These are phyloP conservation scores for Moniliophthora roreri DNA, from an alignment of 1,284 basidiomycete species.

Conservation along the genomic window DNA sequence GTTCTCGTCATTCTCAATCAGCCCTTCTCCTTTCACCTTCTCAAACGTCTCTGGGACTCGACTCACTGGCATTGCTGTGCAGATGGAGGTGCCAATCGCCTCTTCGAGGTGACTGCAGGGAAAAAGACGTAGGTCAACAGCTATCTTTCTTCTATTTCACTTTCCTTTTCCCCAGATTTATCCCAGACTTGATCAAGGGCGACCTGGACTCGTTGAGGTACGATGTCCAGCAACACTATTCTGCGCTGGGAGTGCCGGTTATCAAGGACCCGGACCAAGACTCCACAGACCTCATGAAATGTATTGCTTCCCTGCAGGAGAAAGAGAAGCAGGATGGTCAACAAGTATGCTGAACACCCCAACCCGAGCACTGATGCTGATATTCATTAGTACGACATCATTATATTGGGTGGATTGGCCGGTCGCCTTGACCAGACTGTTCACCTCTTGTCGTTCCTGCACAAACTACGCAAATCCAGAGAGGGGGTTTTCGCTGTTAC, in stretches of 20 bases:
- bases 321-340: constrained; percentile 39
- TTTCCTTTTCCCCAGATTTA: constrained; percentile 45
- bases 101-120: constrained; percentile 61
- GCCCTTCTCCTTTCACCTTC: constrained; percentile 67
- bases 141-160: neutral
- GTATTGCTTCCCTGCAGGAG: constrained; percentile 64
- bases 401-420: constrained; percentile 87
- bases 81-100: constrained; percentile 91
- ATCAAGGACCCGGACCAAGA: constrained; percentile 74
- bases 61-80: constrained; percentile 76
- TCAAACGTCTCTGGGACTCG: constrained; percentile 70
- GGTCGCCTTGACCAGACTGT: constrained; percentile 95
- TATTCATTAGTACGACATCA: constrained; percentile 53
- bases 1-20: constrained; percentile 90
- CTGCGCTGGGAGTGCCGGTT: constrained; percentile 63
- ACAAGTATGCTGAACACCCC: constrained; percentile 28
- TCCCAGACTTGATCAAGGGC: constrained; percentile 89
- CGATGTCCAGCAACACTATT: constrained; percentile 76
- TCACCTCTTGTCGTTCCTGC: constrained; percentile 84
- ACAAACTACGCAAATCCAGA: constrained; percentile 73
- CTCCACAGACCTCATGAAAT: constrained; percentile 96
- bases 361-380: constrained; percentile 2
- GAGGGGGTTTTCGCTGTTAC: constrained; percentile 75
- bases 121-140: constrained; percentile 18
- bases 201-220: constrained; percentile 87